Evolutionary conservation across 2,329 filamentous ascomycete species (phyloP).

Genomic region (Paracoccidioides lutzii): DNA sequence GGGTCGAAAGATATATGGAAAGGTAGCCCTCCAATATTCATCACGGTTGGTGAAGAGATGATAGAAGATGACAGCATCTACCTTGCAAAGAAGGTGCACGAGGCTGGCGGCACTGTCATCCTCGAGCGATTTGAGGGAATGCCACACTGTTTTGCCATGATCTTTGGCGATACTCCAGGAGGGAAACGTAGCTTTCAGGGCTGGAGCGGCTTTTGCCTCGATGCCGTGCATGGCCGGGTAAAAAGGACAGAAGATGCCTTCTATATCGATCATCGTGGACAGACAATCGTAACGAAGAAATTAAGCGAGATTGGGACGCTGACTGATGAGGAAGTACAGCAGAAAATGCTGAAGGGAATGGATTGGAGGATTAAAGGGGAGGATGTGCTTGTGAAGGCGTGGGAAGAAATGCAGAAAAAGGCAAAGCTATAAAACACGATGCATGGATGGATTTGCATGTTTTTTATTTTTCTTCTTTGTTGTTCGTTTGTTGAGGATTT

Average conservation of each 20-base stretch:
- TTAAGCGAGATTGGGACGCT: constrained; percentile 23
- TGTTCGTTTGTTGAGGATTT: background rate
- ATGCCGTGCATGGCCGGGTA: constrained; percentile 20
- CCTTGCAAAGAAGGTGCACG: constrained; percentile 28
- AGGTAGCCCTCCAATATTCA: constrained; percentile 29
- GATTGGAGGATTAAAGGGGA: constrained; percentile 26
- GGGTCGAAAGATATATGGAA: constrained; percentile 27
- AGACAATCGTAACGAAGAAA: constrained; percentile 18
- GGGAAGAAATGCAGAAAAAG: constrained; percentile 15
- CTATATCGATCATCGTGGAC: constrained; percentile 20
- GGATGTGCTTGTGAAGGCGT: constrained; percentile 20
- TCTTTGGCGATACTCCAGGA: constrained; percentile 38
- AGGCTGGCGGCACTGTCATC: constrained; percentile 24
- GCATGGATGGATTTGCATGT: background rate
- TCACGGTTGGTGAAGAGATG: constrained; percentile 30
- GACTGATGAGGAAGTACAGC: constrained; percentile 26
- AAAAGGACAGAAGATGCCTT: constrained; percentile 16
- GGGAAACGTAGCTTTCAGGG: constrained; percentile 41
- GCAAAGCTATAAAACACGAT: constrained; percentile 17
- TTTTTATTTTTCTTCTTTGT: background rate
- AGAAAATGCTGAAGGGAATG: constrained; percentile 16
- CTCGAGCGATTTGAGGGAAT: constrained; percentile 34
- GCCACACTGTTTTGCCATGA: constrained; percentile 41
- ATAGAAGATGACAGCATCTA: constrained; percentile 31
- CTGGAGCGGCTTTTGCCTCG: constrained; percentile 42